Evolutionary conservation across 805 yeast genomes (phyloP).

Genomic region (Starmerella riodocensis): DNA sequence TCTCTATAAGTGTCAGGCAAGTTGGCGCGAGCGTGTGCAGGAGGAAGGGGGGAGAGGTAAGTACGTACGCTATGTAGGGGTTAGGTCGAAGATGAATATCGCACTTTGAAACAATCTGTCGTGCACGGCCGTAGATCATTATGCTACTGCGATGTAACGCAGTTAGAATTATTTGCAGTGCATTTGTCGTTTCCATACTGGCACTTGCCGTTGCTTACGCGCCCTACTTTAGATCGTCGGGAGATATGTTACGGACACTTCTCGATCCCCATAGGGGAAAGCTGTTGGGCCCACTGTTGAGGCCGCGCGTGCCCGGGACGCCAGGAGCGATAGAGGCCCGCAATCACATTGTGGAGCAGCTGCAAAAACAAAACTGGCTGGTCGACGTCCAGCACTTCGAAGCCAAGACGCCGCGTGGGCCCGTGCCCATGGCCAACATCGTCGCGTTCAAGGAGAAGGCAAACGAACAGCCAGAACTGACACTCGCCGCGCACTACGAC

Average conservation of each 20-base stretch:
- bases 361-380: conserved; percentile 25
- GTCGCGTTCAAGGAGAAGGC: conserved; percentile 21
- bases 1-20: no score
- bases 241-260: neutral
- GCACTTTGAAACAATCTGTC: no score
- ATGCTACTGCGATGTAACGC: no score
- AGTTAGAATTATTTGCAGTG: no score
- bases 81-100: no score
- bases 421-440: conserved; percentile 27
- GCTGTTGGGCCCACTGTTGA: conserved; percentile 19
- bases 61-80: no score
- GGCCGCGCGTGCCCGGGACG: conserved; percentile 21
- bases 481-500: conserved; percentile 45
- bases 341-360: conserved; percentile 22
- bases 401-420: conserved; percentile 30
- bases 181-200: no score
- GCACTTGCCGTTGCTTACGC: no score
- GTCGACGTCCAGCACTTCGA: conserved; percentile 24
- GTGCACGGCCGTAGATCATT: no score
- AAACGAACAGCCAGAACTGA: conserved; percentile 3
- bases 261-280: conserved; percentile 17
- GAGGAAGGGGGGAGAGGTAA: no score
- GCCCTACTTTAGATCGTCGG: no score
- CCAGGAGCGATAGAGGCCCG: conserved; percentile 15
- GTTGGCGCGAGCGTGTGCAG: no score